A percentile compares a stretch with the other conserved stretches of the same genome.
Conservation (phyloP, 257 asterid genomes). For the Agastache rugosa region DNA sequence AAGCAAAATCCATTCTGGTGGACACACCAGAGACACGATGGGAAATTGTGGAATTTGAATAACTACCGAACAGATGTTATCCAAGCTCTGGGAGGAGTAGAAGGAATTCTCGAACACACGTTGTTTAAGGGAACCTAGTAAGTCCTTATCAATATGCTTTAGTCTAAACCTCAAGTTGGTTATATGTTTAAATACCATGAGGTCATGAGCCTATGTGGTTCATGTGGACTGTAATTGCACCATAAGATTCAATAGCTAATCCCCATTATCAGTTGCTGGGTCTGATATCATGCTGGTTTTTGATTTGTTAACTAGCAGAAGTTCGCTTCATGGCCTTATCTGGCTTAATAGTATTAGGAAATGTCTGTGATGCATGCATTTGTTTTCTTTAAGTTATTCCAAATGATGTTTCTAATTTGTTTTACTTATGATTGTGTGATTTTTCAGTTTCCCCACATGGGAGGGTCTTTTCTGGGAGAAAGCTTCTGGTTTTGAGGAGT, state of each 20-base stretch:
- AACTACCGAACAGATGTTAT: slow-evolving; percentile 97
- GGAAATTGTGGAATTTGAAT: slow-evolving; percentile 97
- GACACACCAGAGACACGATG: slow-evolving; percentile 99
- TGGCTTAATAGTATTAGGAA: neutral
- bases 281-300: neutral
- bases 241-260: neutral
- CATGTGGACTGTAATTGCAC: neutral
- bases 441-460: slow-evolving; percentile 97
- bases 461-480: slow-evolving; percentile 99
- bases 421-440: slow-evolving; percentile 29
- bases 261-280: neutral
- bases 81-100: slow-evolving; percentile 99
- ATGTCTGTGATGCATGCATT: neutral
- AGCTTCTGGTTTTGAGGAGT: slow-evolving; percentile 99
- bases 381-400: neutral
- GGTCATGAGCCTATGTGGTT: neutral
- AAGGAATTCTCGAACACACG: slow-evolving; percentile 98
- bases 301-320: neutral
- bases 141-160: slow-evolving; percentile 37
- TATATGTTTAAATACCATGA: neutral
- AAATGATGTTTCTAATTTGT: neutral
- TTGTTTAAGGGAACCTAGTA: slow-evolving; percentile 98
- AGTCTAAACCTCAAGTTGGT: neutral
- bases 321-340: neutral
- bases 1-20: slow-evolving; percentile 99